Conservation (phyloP, 1,139 yeast species). For the Saccharomyces hybrid region DNA sequence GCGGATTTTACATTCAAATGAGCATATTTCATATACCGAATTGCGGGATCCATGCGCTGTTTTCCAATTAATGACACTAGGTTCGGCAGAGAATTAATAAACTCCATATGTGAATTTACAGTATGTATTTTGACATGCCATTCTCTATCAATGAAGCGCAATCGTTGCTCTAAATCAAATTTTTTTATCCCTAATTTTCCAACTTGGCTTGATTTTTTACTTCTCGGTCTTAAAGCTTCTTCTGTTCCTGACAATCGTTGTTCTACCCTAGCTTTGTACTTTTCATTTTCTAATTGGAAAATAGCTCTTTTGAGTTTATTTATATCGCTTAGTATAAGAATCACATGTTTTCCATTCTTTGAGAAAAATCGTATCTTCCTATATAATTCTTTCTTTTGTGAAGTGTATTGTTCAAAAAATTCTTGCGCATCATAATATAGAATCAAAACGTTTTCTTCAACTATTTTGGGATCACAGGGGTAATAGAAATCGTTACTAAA, state of each 20-base stretch:
- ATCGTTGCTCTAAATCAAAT: conserved; percentile 19
- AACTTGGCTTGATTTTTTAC: conserved; percentile 6
- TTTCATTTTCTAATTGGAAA: conserved; percentile 40
- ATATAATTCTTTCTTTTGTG: conserved; percentile 23
- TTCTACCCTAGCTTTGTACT: conserved; percentile 37
- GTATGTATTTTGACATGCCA: conserved; percentile 23
- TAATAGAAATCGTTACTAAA: conserved; percentile 42
- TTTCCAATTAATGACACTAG: conserved; percentile 50
- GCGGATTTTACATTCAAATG: conserved; percentile 52
- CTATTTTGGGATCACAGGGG: conserved; percentile 40
- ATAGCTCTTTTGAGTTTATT: conserved; percentile 41
- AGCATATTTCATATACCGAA: conserved; percentile 47
- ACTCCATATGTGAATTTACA: conserved; percentile 37
- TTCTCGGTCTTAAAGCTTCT: conserved; percentile 11
- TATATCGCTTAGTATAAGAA: conserved; percentile 45
- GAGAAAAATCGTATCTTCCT: conserved; percentile 20
- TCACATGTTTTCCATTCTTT: conserved; percentile 26
- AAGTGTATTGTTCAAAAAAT: conserved; percentile 36
- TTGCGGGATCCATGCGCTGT: conserved; percentile 47
- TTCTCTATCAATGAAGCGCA: conserved; percentile 21
- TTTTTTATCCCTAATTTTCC: conserved; percentile 15
- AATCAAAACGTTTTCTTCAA: conserved; percentile 40
- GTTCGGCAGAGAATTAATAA: conserved; percentile 47
- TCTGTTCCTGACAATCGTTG: conserved; percentile 11
- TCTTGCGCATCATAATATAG: conserved; percentile 43